Base-by-base conservation (phyloP, 352 stramenopile species). In the Aphanomyces euteiches region DNA sequence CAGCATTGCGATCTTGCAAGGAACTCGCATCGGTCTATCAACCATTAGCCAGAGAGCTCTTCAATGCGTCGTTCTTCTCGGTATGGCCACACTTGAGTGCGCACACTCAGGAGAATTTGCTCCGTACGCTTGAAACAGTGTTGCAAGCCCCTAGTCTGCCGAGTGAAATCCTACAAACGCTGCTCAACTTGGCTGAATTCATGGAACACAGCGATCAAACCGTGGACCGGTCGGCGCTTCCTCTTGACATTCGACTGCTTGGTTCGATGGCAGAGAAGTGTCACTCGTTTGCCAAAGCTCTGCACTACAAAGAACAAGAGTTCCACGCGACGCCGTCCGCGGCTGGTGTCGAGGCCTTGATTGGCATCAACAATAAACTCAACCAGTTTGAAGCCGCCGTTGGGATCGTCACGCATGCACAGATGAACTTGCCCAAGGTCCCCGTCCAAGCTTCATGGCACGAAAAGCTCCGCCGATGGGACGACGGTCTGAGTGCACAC, bases 141-240 rank as follows among this genome's bases (percentile, higher is more conserved):
- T 98, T 99, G 59, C 88, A 96, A 61, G 92, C 85, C 47, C 75
- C 83, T 1, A 81, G 97, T 72, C 75, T 97, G 6, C 98, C 97
- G n/a, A 95, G 96, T 17, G 97, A 99, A 78, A 99, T 99, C 43
- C 73, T 99, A 8, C 96, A 99, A 76, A 95, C 92, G 39, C 82
- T 99, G 39, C 78, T 99, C 12, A 99, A 99, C 74, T 82, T 99
- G 15, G 97, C 96, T 5, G 98, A 99, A 84, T 99, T 99, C 66
- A 99, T 99, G 96, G 97, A 99, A 79, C 96, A 99, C 69, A 96
- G 99, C 72, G 96, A 98, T 66, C 88, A 98, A 76, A 61, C 54
- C 17, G 54, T 61, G 54, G 54, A 61, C 54, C 54, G 54, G 21
- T 61, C 54, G 15, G 39, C 54, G 54, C 77, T 99, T 47, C 96